Conservation (phyloP, 306 rosid genomes). For the Acacia melanoxylon region DNA sequence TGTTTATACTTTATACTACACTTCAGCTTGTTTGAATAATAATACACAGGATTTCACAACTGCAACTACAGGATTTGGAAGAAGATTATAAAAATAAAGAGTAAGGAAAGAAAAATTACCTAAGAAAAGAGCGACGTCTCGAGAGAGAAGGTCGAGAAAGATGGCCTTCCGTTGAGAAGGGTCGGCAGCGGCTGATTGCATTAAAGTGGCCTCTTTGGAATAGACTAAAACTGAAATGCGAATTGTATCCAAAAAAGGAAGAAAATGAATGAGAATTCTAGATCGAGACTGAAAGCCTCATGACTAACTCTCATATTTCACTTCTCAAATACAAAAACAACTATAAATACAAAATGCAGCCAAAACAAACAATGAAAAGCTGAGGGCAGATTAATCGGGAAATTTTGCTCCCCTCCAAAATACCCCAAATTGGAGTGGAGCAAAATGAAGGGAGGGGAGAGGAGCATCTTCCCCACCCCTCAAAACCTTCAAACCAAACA, state of each 20-base stretch:
- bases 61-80: neutral
- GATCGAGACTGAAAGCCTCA: neutral
- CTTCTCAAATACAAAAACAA: neutral
- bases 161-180: slow-evolving; percentile 78
- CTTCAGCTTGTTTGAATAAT: neutral
- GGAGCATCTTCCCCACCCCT: too few species aligned
- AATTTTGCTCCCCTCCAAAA: neutral
- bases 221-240: too few species aligned
- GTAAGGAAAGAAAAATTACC: slow-evolving; percentile 26
- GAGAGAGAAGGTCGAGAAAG: slow-evolving; percentile 74
- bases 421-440: too few species aligned
- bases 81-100: neutral
- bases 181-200: slow-evolving; percentile 43
- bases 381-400: too few species aligned
- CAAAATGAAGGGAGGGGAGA: too few species aligned
- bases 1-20: too few species aligned
- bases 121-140: slow-evolving; percentile 73
- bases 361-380: neutral
- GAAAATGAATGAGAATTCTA: neutral
- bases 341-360: neutral
- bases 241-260: too few species aligned
- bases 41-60: neutral
- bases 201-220: neutral
- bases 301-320: neutral
- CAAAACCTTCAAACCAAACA: too few species aligned